These are phyloP conservation scores for Pulveroboletus sp. DNA, from an alignment of 768 basidiomycete species.

Conservation along the genomic window DNA sequence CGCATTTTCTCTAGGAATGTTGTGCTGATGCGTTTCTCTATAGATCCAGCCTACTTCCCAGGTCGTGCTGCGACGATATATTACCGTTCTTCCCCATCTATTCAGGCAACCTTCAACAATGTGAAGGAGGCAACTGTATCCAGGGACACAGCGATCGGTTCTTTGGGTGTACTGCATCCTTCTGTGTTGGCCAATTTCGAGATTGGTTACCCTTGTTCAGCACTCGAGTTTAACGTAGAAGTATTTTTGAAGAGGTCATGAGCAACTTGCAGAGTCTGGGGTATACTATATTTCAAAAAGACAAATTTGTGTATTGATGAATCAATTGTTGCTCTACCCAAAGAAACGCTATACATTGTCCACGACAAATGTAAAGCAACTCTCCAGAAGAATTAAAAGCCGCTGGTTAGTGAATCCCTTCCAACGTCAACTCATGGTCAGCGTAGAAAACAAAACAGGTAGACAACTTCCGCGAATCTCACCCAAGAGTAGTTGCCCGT, in stretches of 20 bases:
- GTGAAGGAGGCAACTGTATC: conserved; percentile 44
- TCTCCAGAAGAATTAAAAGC: conserved; percentile 1
- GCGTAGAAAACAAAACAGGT: conserved; percentile 18
- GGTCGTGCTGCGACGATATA: conserved; percentile 91
- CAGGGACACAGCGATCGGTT: conserved; percentile 75
- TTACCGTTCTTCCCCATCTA: conserved; percentile 59
- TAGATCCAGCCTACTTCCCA: conserved; percentile 94
- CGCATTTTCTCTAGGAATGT: not conserved
- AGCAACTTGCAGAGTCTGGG: conserved; percentile 1
- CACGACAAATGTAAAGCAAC: not conserved
- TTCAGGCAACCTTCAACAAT: conserved; percentile 33
- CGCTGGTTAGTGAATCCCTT: conserved; percentile 8
- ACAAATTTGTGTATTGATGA: conserved; percentile 5
- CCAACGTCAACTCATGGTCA: conserved; percentile 16
- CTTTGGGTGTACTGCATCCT: conserved; percentile 93
- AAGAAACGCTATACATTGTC: too few species aligned
- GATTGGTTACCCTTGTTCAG: conserved; percentile 91
- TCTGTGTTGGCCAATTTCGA: conserved; percentile 91
- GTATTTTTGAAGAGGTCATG: conserved; percentile 73
- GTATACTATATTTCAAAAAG: not conserved
- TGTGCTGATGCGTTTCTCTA: conserved; percentile 5
- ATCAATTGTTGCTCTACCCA: not conserved
- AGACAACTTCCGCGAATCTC: not conserved
- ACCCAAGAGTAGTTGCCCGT: not conserved
- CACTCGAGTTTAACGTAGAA: conserved; percentile 91